A percentile compares a stretch with the other conserved stretches of the same genome.
Evolutionary conservation across 2,329 filamentous ascomycete species (phyloP).

Genomic region (Neofusicoccum ribis): DNA sequence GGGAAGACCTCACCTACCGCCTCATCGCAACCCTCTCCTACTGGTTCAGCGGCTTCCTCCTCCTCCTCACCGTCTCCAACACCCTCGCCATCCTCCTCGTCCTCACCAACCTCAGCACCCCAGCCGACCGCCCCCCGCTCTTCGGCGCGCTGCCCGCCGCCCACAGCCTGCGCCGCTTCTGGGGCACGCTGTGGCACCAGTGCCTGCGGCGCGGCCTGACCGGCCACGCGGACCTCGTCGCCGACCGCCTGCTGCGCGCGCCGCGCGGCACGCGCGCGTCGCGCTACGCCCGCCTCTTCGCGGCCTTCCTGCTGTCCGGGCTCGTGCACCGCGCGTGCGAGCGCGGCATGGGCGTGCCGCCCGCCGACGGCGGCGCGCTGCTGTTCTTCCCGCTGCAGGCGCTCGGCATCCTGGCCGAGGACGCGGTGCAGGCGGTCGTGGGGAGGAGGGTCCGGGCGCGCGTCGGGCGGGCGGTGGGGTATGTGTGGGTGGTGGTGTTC

Average conservation of each 20-base stretch:
- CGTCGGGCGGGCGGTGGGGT: not conserved
- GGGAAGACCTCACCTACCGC: not conserved
- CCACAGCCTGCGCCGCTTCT: not conserved
- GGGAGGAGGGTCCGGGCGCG: not conserved
- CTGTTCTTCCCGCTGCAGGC: not conserved
- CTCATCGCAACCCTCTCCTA: not conserved
- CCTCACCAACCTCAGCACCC: not conserved
- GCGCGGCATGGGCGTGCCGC: not conserved
- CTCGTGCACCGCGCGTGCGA: slow-evolving; percentile 14
- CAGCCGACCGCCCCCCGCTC: not conserved
- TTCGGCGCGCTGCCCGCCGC: not conserved
- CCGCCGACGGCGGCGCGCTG: not conserved
- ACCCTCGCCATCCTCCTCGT: not conserved
- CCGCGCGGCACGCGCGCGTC: slow-evolving; percentile 14
- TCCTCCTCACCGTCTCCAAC: not conserved
- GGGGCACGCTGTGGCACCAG: not conserved
- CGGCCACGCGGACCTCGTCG: not conserved
- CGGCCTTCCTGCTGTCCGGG: slow-evolving; percentile 22
- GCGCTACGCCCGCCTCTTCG: slow-evolving; percentile 19
- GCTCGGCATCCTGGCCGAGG: not conserved
- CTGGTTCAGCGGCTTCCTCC: not conserved
- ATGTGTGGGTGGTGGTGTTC: not conserved
- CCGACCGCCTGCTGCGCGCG: slow-evolving; percentile 10
- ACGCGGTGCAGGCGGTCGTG: not conserved
- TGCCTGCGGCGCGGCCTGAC: slow-evolving; percentile 1